A percentile compares a stretch with the other conserved stretches of the same genome.
These are phyloP conservation scores for Mycogone perniciosa DNA, from an alignment of 2,329 filamentous ascomycete genomes.

Conservation along the genomic window DNA sequence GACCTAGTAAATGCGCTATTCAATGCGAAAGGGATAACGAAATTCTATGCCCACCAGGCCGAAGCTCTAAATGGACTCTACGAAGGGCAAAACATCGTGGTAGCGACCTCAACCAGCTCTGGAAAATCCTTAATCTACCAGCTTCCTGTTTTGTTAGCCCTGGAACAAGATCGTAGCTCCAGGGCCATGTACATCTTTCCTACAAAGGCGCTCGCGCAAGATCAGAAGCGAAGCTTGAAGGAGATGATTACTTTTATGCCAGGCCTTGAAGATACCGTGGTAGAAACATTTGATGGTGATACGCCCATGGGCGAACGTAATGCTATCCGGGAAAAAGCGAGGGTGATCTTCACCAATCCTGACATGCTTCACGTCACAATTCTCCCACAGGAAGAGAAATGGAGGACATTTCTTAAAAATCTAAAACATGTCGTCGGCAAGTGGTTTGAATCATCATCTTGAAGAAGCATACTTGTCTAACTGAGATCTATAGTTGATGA, in stretches of 20 bases:
- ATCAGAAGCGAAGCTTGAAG: slow-evolving; percentile 82
- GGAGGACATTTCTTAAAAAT: slow-evolving; percentile 83
- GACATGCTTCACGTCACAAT: slow-evolving; percentile 97
- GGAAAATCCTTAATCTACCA: slow-evolving; percentile 99
- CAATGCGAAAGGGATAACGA: slow-evolving; percentile 79
- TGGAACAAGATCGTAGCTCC: slow-evolving; percentile 70
- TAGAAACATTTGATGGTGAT: slow-evolving; percentile 95
- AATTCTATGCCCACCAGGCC: slow-evolving; percentile 85
- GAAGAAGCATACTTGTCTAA: background rate
- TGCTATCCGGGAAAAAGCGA: slow-evolving; percentile 75
- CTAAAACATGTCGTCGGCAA: slow-evolving; percentile 75
- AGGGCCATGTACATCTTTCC: slow-evolving; percentile 97
- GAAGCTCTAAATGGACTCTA: slow-evolving; percentile 87
- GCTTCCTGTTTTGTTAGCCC: slow-evolving; percentile 77
- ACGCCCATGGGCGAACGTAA: slow-evolving; percentile 77
- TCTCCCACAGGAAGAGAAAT: slow-evolving; percentile 81
- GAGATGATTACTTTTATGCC: slow-evolving; percentile 79
- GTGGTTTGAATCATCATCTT: slow-evolving; percentile 12
- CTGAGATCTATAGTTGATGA: slow-evolving; percentile 56
- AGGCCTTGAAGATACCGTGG: slow-evolving; percentile 64
- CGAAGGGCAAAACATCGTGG: slow-evolving; percentile 78
- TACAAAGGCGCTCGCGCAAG: slow-evolving; percentile 92
- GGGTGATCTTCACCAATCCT: slow-evolving; percentile 95
- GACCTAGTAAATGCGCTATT: slow-evolving; percentile 92
- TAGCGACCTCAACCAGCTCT: slow-evolving; percentile 91